These are phyloP conservation scores for Hippophae gyantsensis DNA, from an alignment of 306 rosid genomes.

Conservation along the genomic window DNA sequence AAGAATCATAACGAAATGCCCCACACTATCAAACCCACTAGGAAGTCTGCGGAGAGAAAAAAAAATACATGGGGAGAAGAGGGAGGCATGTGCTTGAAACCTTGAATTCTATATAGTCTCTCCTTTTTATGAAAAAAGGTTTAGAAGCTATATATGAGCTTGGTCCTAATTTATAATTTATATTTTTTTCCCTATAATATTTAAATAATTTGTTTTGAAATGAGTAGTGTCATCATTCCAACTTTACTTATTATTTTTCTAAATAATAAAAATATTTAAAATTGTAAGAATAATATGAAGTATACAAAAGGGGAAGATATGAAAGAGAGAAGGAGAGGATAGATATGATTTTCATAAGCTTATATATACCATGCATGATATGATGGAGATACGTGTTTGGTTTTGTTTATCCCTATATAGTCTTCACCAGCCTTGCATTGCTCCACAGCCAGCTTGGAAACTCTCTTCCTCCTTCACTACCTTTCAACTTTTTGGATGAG, in stretches of 20 bases:
- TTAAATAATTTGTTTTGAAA: conserved; percentile 15
- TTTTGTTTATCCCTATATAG: conserved; percentile 26
- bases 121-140: conserved; percentile 60
- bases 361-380: conserved; percentile 37
- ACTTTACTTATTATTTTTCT: conserved; percentile 19
- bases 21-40: conserved; percentile 20
- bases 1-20: conserved; percentile 21
- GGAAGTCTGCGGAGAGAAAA: conserved; percentile 18
- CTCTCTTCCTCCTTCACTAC: conserved; percentile 12
- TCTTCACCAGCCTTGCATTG: conserved; percentile 53
- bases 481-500: conserved; percentile 34
- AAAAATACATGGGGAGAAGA: conserved; percentile 31
- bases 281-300: conserved; percentile 8
- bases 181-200: conserved; percentile 13
- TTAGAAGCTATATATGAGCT: conserved; percentile 36
- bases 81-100: conserved; percentile 61
- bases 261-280: no score
- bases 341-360: not conserved
- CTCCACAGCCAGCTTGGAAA: conserved; percentile 55
- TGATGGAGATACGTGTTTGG: conserved; percentile 24
- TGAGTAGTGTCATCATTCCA: conserved; percentile 34
- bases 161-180: conserved; percentile 45
- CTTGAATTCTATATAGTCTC: conserved; percentile 45
- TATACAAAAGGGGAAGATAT: conserved; percentile 14
- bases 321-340: not conserved